A percentile compares a stretch with the other conserved stretches of the same genome.
phyloP scores from a whole-genome alignment of 2,329 filamentous ascomycete species.

The Colletotrichum phormii region DNA sequence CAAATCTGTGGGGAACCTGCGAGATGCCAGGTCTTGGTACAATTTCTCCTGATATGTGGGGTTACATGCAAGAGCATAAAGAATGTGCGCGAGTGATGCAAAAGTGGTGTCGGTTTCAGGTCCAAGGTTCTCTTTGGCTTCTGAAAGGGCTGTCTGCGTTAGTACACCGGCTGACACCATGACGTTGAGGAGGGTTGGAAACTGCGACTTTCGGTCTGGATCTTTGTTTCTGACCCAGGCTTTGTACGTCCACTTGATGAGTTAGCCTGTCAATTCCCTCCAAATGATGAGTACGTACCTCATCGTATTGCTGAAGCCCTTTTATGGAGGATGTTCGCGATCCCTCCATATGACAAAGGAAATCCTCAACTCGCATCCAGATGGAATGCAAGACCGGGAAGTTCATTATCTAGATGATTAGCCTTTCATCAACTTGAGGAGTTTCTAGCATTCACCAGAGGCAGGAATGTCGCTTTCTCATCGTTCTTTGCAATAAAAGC shows the following conservation, averaged over 20 bases:
- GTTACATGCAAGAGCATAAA: conserved; percentile 44
- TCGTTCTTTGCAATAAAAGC: conserved; percentile 44
- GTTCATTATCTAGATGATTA: conserved; percentile 2
- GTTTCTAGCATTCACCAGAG: conserved; percentile 37
- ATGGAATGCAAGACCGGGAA: neutral
- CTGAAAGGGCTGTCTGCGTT: conserved; percentile 41
- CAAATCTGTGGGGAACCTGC: conserved; percentile 41
- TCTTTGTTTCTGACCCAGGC: conserved; percentile 2
- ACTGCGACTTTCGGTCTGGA: conserved; percentile 1
- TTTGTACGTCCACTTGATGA: conserved; percentile 5
- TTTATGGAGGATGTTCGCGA: neutral
- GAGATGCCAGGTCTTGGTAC: conserved; percentile 37
- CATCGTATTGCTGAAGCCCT: conserved; percentile 6
- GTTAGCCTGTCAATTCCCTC: neutral
- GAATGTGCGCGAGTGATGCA: conserved; percentile 44
- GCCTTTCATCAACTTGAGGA: neutral
- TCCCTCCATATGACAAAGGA: neutral
- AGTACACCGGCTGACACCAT: conserved; percentile 39
- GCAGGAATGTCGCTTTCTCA: conserved; percentile 44
- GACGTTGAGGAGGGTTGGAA: conserved; percentile 39
- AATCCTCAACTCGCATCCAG: neutral
- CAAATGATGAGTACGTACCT: neutral
- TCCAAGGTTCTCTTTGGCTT: conserved; percentile 46
- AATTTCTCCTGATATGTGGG: conserved; percentile 40
- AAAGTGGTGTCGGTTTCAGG: conserved; percentile 48